Base-by-base conservation (phyloP, 345 rosid genomes). In the Brassica napus region DNA sequence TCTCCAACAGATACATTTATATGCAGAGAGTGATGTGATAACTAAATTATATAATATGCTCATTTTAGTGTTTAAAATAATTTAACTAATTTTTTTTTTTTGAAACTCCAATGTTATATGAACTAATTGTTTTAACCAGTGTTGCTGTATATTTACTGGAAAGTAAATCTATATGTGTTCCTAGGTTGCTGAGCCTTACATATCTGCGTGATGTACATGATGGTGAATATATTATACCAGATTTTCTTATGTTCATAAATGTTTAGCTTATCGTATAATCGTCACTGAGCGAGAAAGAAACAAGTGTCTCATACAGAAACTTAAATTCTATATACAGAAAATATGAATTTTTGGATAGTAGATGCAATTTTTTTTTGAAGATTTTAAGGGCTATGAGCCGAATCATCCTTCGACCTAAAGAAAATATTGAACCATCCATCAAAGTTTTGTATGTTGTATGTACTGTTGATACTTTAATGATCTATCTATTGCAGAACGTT, bases 1-100 rank as follows among this genome's bases (percentile, higher is more conserved):
- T 72, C 77, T 79, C 77, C 77, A 78, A 72, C 44, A 58, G 82
- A 18, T 73, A 59, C 72, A 65, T 58, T 44, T 44, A 30, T 21
- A 23, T n/a, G n/a, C n/a, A n/a, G 61, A 60, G 62, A 47, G 15
- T 14, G 60, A 60, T 32, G 11, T 69, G 16, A 31, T 9, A 63
- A 64, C 75, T 52, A 52, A 34, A 15, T 9, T 30, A 62, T 37
- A 28, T 16, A 35, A 24, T 10, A 69, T 61, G 60, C 4, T 9
- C 24, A 23, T 34, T 6, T 10, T 15, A 69, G 26, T 60, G 28
- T 69, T 69, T 30, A 8, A 21, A 26, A n/a, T 72, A 58, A 21
- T 8, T 14, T 59, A 23, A 52, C 11, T 58, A 9, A 28, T 39
- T 58, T 67, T 58, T 76, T 44, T 28, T 28, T 28, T 28, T 28